Conservation (phyloP, 2,329 filamentous ascomycete genomes). For the Harringtonia aguacate region DNA sequence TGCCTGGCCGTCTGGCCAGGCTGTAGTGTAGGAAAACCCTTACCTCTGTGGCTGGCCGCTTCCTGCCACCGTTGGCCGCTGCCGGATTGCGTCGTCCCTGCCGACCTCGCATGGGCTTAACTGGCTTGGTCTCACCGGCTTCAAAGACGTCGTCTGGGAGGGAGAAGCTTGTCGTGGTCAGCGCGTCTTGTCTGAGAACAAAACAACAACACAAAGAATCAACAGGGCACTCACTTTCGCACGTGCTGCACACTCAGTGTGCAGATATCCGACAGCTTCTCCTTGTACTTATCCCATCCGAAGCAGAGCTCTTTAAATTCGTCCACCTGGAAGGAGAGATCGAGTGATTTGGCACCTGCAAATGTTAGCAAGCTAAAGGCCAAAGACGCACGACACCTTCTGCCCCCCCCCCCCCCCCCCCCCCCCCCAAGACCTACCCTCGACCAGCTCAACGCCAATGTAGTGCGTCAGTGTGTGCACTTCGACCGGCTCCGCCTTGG, state of each 20-base stretch:
- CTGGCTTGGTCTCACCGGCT: conserved; percentile 62
- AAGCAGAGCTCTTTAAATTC: conserved; percentile 80
- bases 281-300: conserved; percentile 63
- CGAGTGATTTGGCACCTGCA: conserved; percentile 56
- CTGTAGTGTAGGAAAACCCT: too few species aligned
- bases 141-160: conserved; percentile 86
- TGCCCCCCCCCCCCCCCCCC: too few species aligned
- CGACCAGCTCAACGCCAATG: conserved; percentile 71
- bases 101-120: conserved; percentile 39
- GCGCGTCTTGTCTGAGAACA: too few species aligned
- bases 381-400: too few species aligned
- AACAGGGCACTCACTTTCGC: conserved; percentile 59
- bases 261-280: conserved; percentile 46
- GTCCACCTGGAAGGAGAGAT: conserved; percentile 71
- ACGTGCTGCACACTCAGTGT: conserved; percentile 74
- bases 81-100: conserved; percentile 26
- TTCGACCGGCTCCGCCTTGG: conserved; percentile 18
- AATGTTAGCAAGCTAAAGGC: conserved; percentile 15
- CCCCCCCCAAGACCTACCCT: too few species aligned
- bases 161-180: too few species aligned
- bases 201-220: too few species aligned
- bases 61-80: conserved; percentile 31
- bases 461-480: conserved; percentile 92
- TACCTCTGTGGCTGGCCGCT: conserved; percentile 39
- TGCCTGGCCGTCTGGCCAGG: too few species aligned